Evolutionary conservation across 2,329 filamentous ascomycete species (phyloP).

Genomic region (Apiospora pterosperma): DNA sequence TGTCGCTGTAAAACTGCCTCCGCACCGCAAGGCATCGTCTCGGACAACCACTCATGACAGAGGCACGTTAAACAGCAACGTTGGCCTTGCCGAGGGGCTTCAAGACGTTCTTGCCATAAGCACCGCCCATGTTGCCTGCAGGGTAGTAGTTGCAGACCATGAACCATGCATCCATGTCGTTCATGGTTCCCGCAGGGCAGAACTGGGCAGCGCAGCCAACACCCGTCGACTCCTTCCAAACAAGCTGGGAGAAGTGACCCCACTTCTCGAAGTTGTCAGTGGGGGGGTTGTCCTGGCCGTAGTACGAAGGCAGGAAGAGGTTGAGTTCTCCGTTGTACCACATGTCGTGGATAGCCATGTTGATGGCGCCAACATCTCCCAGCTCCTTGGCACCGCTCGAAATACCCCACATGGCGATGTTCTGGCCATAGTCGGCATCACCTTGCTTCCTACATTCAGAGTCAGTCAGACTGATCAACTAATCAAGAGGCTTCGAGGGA

Average conservation of each 20-base stretch:
- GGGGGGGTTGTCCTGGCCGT: conserved; percentile 56
- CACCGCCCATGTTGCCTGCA: conserved; percentile 55
- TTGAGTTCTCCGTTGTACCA: conserved; percentile 85
- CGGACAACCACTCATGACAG: not conserved
- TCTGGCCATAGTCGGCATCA: conserved; percentile 78
- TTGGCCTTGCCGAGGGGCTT: conserved; percentile 33
- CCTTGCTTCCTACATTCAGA: conserved; percentile 44
- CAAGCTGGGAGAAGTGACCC: conserved; percentile 75
- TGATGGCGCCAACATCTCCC: conserved; percentile 52
- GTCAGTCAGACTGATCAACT: conserved; percentile 25
- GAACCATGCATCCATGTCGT: conserved; percentile 58
- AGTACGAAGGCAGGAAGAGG: conserved; percentile 52
- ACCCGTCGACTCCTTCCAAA: conserved; percentile 61
- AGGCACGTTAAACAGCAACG: conserved; percentile 11
- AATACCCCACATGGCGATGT: conserved; percentile 67
- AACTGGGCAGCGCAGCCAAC: conserved; percentile 61
- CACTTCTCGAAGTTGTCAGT: conserved; percentile 61
- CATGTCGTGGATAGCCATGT: conserved; percentile 69
- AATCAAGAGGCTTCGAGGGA: not conserved
- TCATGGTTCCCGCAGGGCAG: conserved; percentile 44
- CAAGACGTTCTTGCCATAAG: conserved; percentile 48
- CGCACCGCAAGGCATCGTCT: conserved; percentile 8
- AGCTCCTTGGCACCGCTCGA: conserved; percentile 39
- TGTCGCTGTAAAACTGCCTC: conserved; percentile 5
- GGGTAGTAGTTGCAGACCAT: conserved; percentile 87